phyloP scores from a whole-genome alignment of 768 basidiomycete species.

The Naganishia onofrii region DNA sequence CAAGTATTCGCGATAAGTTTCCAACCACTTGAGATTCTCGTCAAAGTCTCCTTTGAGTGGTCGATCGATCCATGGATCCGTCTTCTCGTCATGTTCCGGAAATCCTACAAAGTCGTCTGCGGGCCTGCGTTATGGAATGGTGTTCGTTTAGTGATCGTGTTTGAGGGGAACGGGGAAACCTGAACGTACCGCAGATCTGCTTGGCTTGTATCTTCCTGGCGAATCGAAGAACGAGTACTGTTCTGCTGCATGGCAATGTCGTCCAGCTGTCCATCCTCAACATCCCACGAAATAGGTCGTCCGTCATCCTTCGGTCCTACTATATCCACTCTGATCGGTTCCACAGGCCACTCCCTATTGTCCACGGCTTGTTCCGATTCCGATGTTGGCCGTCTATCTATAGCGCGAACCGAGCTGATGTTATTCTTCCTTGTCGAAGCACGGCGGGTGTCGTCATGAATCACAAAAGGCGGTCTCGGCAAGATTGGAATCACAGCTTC shows the following conservation, averaged over 20 bases:
- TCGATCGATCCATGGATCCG: slow-evolving; percentile 5
- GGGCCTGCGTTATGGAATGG: background rate
- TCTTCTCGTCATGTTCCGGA: background rate
- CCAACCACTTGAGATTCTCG: slow-evolving; percentile 10
- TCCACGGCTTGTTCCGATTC: background rate
- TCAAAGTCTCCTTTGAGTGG: background rate
- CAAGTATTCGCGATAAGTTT: background rate
- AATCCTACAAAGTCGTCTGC: slow-evolving; percentile 2
- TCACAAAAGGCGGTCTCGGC: background rate
- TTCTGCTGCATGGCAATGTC: background rate
- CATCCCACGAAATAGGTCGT: slow-evolving; percentile 11
- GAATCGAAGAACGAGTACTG: background rate
- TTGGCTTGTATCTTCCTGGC: background rate
- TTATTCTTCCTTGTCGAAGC: background rate
- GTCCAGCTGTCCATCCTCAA: background rate
- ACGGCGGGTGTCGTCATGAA: too few relatives aligned
- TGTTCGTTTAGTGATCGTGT: background rate
- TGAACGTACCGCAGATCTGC: background rate
- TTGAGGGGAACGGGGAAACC: background rate
- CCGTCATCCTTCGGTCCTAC: background rate
- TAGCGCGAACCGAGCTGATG: too few relatives aligned
- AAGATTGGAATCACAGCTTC: background rate
- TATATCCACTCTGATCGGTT: background rate
- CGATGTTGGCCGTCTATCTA: too few relatives aligned
- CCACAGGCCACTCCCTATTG: background rate